Percentiles rank a stretch among this genome's conserved stretches.
These are phyloP conservation scores for Dioszegia hungarica DNA, from an alignment of 768 basidiomycete genomes.

Conservation along the genomic window DNA sequence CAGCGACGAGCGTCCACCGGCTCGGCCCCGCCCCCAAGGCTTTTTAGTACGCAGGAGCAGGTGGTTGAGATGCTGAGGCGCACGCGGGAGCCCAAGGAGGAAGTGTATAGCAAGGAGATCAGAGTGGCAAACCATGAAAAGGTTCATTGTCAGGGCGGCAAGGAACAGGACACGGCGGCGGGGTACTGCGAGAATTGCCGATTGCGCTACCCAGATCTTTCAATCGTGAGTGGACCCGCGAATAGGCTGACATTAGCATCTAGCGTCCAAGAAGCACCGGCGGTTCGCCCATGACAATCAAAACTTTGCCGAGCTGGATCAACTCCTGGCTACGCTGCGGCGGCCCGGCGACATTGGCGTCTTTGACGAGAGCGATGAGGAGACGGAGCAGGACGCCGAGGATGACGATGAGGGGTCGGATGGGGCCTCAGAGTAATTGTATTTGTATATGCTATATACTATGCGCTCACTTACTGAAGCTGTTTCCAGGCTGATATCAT, in stretches of 20 bases:
- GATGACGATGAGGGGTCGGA: neutral
- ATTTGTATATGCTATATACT: too few species aligned
- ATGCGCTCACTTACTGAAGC: too few species aligned
- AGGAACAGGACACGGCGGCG: slow-evolving; percentile 57
- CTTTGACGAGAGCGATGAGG: neutral
- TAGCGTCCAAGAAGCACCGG: slow-evolving; percentile 65
- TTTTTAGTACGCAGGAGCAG: slow-evolving; percentile 36
- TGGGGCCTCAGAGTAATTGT: too few species aligned
- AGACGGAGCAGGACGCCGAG: neutral
- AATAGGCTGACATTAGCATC: slow-evolving; percentile 57
- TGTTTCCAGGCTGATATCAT: too few species aligned
- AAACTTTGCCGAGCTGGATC: slow-evolving; percentile 77
- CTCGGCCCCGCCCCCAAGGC: slow-evolving; percentile 4
- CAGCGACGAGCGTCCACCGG: slow-evolving; percentile 5
- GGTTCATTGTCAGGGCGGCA: slow-evolving; percentile 30
- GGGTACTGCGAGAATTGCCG: slow-evolving; percentile 98
- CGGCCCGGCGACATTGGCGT: slow-evolving; percentile 9
- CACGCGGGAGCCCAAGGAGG: slow-evolving; percentile 18
- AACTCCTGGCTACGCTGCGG: slow-evolving; percentile 54
- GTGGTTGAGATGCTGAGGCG: slow-evolving; percentile 34
- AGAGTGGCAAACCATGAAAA: slow-evolving; percentile 37
- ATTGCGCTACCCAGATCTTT: slow-evolving; percentile 80
- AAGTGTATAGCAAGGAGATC: slow-evolving; percentile 11
- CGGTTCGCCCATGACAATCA: slow-evolving; percentile 71
- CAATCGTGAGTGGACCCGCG: slow-evolving; percentile 55